Evolutionary conservation across 2,329 filamentous ascomycete species (phyloP).

Genomic region (Trichoderma sp.): DNA sequence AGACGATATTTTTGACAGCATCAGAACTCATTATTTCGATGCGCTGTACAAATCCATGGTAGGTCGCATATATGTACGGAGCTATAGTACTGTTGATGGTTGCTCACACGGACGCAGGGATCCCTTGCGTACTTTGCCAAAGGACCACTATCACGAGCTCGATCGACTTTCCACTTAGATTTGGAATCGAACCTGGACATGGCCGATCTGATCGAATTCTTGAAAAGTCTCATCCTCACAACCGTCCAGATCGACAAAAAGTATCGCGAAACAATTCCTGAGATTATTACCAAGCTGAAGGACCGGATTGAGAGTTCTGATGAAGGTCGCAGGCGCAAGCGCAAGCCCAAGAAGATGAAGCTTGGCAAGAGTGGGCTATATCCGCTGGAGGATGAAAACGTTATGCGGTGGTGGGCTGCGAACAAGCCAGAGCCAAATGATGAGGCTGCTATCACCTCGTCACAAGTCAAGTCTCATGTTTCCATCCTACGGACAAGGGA

Average conservation of each 20-base stretch:
- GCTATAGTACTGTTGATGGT: not conserved
- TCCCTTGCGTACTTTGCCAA: constrained; percentile 83
- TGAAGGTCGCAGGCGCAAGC: constrained; percentile 45
- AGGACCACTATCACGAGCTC: constrained; percentile 72
- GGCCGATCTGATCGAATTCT: constrained; percentile 62
- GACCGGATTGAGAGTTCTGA: constrained; percentile 57
- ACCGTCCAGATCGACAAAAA: constrained; percentile 74
- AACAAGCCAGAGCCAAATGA: constrained; percentile 53
- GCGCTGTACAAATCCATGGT: constrained; percentile 64
- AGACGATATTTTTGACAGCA: constrained; percentile 55
- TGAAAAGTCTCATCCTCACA: constrained; percentile 67
- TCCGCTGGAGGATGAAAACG: constrained; percentile 60
- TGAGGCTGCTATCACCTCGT: constrained; percentile 46
- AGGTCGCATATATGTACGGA: constrained; percentile 23
- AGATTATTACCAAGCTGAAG: constrained; percentile 58
- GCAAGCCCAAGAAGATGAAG: constrained; percentile 62
- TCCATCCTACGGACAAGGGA: constrained; percentile 69
- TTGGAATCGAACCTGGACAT: constrained; percentile 60
- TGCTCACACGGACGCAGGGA: constrained; percentile 47
- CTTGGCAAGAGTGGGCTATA: constrained; percentile 68
- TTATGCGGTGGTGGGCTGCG: constrained; percentile 69
- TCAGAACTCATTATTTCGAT: constrained; percentile 59
- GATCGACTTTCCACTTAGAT: constrained; percentile 66
- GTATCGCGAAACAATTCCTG: constrained; percentile 68
- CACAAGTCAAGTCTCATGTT: constrained; percentile 61